Evolutionary conservation across 768 basidiomycete genomes (phyloP), one percentile per base, ranked within the genome.

Genomic region (Suillus occidentalis): DNA sequence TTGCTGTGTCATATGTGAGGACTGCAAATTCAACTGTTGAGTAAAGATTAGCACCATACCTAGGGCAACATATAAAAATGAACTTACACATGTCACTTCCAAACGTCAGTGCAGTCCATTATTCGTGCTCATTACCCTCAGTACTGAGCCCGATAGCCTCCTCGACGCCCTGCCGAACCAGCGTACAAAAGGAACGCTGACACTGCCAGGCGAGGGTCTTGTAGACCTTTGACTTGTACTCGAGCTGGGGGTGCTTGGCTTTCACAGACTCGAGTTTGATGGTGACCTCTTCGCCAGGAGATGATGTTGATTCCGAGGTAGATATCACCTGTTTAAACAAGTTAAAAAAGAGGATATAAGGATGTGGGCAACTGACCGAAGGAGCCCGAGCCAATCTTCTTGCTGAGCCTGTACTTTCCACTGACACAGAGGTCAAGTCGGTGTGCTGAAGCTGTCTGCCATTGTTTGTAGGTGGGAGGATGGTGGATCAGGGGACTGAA

Each of bases 181-280:
- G 72, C 97, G 82, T 63, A 99, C 97, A 70, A 99, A 99, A 9
- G 97, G 97, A 13, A 99, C 95, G 61, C 97, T 97, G 64, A 99
- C 97, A 69, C 97, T 97, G 63, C 97, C 97, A n/a, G 22, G 97
- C 97, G 60, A 99, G 88, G n/a, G 94, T 95, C 88, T 98, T 99
- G 82, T 90, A 91, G 57, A 93, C 92, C 78, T 92, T 92, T 69
- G 90, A 91, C 80, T 99, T 97, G 75, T 99, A 99, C 78, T 99
- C 97, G 73, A 99, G 91, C 80, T 99, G 97, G n/a, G 97, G 97
- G 71, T 99, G 97, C 79, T 99, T 99, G 70, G 97, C 97, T 80
- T 99, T 99, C 78, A 99, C 95, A 2, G 97, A 98, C 81, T 99
- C 97, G 72, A 99, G 93, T 81, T 99, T 99, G 86, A 99, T 99